Base-by-base conservation (phyloP, 352 stramenopile species). In the Globisporangium abappressorium region DNA sequence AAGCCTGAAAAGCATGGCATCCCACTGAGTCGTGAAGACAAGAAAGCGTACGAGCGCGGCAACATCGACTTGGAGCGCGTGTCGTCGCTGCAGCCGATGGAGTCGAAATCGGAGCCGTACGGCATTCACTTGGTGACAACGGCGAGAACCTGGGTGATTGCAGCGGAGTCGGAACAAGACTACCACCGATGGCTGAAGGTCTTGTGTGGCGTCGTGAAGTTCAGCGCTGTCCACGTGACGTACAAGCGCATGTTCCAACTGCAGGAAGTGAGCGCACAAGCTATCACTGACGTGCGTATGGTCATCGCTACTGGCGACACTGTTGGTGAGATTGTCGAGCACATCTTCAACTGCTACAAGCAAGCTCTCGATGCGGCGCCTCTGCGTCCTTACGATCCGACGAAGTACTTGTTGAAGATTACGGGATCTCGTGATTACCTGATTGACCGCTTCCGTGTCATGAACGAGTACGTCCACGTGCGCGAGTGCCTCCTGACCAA, bases 281-380 rank as follows among this genome's bases (percentile, higher is more conserved):
- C 85, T 11, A 89, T 93, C 22, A 95, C 85, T 22, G 87, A 95
- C 71, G 87, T 94, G 62, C 86, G 87, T 33, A 93, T 95, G 85
- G 84, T 93, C 51, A 89, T 94, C 30, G 81, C 84, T 1, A 91
- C 86, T 0, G 80, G 84, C 5, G 87, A 95, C 70, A 95, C 87
- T 1, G 87, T 95, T n/a, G 84, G 82, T 5, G 83, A 95, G 71
- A 93, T 93, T 70, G 87, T 95, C 30, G 87, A 94, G 80, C 84
- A 93, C 62, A 94, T 95, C 30, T 95, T 95, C 68, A 92, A 93
- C 63, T 95, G 85, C 66, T 95, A 95, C 79, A 87, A 92, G 66
- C 82, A 91, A 66, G 80, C 79, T 20, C 69, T 94, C 4, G 85
- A 94, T 71, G 85, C 87, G 0, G 85, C 86, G 0, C 85, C 87